Base-by-base conservation (phyloP, 331 rosid genomes). In the Quercus tomentella region DNA sequence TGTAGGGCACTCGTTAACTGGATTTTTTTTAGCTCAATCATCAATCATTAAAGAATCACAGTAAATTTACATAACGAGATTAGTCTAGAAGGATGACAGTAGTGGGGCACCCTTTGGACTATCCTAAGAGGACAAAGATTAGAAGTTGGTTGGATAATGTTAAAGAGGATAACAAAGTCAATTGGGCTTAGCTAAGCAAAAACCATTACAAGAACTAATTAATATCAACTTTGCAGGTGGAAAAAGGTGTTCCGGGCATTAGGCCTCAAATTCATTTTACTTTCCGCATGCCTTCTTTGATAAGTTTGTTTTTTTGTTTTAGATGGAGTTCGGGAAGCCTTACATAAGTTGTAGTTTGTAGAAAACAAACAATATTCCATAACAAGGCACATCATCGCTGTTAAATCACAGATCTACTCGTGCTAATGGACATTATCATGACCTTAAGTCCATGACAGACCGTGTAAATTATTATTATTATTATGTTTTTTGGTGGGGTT, bases 121-220 rank as follows among this genome's bases (percentile, higher is more conserved):
- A 67, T 20, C 49, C 23, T 22, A 22, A 77, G 51, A 71, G 45
- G n/a, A 21, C 43, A 41, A 66, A 72, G 66, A 56, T 72, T 45
- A 30, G 75, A 79, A 82, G 79, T 67, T 74, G 65, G 63, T 75
- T 75, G 75, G 73, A 56, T 18, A 70, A 56, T n/a, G 73, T 71
- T 31, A 56, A 61, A 72, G 81, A 41, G 70, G 16, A 72, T 26
- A 76, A 21, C 18, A 80, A 73, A 82, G 26, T 56, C 23, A 78
- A 68, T 74, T 71, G 22, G 55, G 79, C 74, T 74, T 74, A 14
- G 57, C 77, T 81, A 81, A 85, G 88, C 79, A 57, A 72, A 81
- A 75, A 75, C 82, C 88, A 81, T 52, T 26, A 33, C 14, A 72
- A 78, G 58, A 58, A 16, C 69, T 8, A 71, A 70, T 71, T 66